phyloP scores from a whole-genome alignment of 805 yeast genomes.

The Nakazawaea pomicola region DNA sequence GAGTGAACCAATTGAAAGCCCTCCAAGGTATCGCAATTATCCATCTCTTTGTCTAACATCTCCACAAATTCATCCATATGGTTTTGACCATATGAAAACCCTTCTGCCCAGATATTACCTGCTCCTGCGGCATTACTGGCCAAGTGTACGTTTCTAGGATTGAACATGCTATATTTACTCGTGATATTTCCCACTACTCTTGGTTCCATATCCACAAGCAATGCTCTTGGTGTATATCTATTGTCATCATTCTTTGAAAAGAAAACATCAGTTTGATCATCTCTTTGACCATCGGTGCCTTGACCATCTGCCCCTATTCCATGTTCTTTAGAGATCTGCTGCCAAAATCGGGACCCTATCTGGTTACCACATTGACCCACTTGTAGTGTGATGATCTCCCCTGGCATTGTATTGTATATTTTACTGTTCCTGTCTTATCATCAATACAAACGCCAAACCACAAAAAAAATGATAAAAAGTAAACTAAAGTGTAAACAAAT shows the following conservation, averaged over 20 bases:
- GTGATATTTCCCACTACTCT: slow-evolving; percentile 68
- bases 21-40: slow-evolving; percentile 81
- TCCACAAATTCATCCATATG: slow-evolving; percentile 73
- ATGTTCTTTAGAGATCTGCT: slow-evolving; percentile 81
- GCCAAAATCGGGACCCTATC: slow-evolving; percentile 90
- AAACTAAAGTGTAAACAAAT: background rate
- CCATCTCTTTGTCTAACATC: slow-evolving; percentile 84
- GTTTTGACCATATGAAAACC: slow-evolving; percentile 68
- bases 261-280: slow-evolving; percentile 80
- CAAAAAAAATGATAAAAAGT: background rate
- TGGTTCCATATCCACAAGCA: slow-evolving; percentile 87
- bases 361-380: slow-evolving; percentile 94
- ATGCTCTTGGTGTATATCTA: slow-evolving; percentile 83
- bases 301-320: slow-evolving; percentile 68
- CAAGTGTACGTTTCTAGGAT: slow-evolving; percentile 76
- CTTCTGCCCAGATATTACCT: slow-evolving; percentile 94
- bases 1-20: slow-evolving; percentile 91
- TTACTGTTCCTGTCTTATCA: background rate
- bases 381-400: slow-evolving; percentile 69
- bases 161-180: slow-evolving; percentile 57
- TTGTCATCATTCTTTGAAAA: slow-evolving; percentile 72
- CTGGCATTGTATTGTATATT: slow-evolving; percentile 31
- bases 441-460: slow-evolving; percentile 1
- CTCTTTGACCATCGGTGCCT: slow-evolving; percentile 26
- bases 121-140: slow-evolving; percentile 89